These are phyloP conservation scores for Oryza nivara DNA, from an alignment of 176 grass and related monocot species.

Conservation along the genomic window DNA sequence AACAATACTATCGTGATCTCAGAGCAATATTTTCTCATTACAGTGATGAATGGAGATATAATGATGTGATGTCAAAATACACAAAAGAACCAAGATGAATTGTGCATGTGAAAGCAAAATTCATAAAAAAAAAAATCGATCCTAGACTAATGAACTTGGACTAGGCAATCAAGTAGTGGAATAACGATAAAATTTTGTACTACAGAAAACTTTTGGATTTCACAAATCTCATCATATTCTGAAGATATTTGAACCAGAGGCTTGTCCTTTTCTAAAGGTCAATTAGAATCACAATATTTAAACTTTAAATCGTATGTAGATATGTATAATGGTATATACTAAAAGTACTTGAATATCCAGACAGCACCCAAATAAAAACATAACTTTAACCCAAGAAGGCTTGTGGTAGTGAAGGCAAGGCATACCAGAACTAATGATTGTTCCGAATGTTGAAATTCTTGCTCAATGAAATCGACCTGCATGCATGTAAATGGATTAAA, in stretches of 20 bases:
- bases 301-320: not conserved
- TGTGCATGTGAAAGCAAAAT: not conserved
- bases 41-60: not conserved
- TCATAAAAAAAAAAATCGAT: not conserved
- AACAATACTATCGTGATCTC: not conserved
- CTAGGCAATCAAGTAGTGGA: not conserved
- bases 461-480: constrained; percentile 81
- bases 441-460: constrained; percentile 60
- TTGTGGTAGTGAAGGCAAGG: constrained; percentile 3
- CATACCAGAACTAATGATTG: constrained; percentile 68
- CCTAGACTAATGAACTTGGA: not conserved
- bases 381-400: constrained; percentile 30
- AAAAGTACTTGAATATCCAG: constrained; percentile 14
- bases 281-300: not conserved
- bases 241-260: no score
- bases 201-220: not conserved
- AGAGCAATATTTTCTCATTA: not conserved
- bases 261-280: not conserved
- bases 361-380: not conserved
- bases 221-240: not conserved
- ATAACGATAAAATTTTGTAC: not conserved
- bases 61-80: not conserved
- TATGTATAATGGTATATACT: not conserved
- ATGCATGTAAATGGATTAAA: constrained; percentile 6
- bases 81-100: not conserved